Evolutionary conservation across 1,284 basidiomycete genomes (phyloP), one percentile per base, ranked within the genome.

Genomic region (Ganoderma resinaceum): DNA sequence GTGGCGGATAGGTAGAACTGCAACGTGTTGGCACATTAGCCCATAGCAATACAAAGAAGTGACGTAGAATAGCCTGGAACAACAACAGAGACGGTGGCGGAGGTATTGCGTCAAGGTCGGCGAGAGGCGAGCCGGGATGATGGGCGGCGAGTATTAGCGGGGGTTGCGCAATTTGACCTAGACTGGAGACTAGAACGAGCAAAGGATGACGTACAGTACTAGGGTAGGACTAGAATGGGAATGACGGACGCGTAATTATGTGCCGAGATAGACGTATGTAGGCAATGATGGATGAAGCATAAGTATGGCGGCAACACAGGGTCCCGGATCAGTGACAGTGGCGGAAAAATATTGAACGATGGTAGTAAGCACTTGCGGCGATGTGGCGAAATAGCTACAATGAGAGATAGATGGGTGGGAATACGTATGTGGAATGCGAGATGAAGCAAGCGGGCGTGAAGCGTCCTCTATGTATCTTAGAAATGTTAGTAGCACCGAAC

Each of bases 381-480:
- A 55, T 55, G 29, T n/a, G n/a, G n/a, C 52, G 46, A 33, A 55
- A 55, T 55, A 33, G 52, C 52, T 55, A 20, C 31, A 55, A 33
- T 33, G 52, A 55, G 46, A 52, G 46, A 14, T 52, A 52, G 29
- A 55, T 55, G 31, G 46, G 18, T 18, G 52, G 29, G 31, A 29
- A 55, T 52, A 18, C 29, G 49, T 26, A 52, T 29, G 26, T 52
- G 52, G 18, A 4, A 52, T 52, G 12, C n/a, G 31, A 55, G 49
- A 52, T 29, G 49, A 52, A 52, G 43, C 43, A 46, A 46, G 43
- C 43, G 23, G 7, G 46, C 46, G 46, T 23, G 46, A 26, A 55
- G 52, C 31, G 52, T 55, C 18, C 29, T 55, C 52, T 55, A 55
- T 52, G 46, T 52, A n/a, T n/a, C n/a, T n/a, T n/a, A 52, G 46